Percentiles rank a stretch among this genome's conserved stretches.
Conservation (phyloP, 2,329 filamentous ascomycete genomes). For the Aphanocladium album region DNA sequence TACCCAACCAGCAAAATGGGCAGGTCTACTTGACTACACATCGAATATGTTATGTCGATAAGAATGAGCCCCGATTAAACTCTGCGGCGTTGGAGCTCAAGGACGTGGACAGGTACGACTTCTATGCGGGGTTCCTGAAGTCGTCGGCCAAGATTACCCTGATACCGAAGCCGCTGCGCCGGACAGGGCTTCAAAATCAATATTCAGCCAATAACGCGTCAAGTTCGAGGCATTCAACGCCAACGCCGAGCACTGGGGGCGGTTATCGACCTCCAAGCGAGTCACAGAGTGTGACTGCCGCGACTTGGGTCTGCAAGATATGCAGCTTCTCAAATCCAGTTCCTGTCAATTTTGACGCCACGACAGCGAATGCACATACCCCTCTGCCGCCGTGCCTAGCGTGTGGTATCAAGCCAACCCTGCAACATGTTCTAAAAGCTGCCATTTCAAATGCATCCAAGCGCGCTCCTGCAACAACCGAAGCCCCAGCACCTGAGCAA, state of each 20-base stretch:
- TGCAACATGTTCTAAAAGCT: conserved; percentile 79
- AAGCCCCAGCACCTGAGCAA: conserved; percentile 13
- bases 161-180: conserved; percentile 72
- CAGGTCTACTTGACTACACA: conserved; percentile 96
- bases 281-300: conserved; percentile 38
- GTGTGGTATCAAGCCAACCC: conserved; percentile 87
- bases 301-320: conserved; percentile 94
- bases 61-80: conserved; percentile 75
- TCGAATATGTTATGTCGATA: conserved; percentile 90
- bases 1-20: conserved; percentile 88
- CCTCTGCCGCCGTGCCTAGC: conserved; percentile 81
- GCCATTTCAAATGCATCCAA: conserved; percentile 70
- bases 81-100: conserved; percentile 84
- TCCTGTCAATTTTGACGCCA: conserved; percentile 87
- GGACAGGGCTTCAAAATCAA: conserved; percentile 52
- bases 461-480: conserved; percentile 29
- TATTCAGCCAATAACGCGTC: conserved; percentile 38
- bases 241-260: conserved; percentile 28
- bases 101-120: conserved; percentile 85
- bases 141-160: conserved; percentile 92
- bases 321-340: conserved; percentile 93
- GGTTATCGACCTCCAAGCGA: conserved; percentile 33
- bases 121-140: conserved; percentile 90
- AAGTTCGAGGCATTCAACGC: conserved; percentile 40
- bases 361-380: conserved; percentile 72